Conservation (phyloP, 2,329 filamentous ascomycete species). For the Diaporthe sp. region DNA sequence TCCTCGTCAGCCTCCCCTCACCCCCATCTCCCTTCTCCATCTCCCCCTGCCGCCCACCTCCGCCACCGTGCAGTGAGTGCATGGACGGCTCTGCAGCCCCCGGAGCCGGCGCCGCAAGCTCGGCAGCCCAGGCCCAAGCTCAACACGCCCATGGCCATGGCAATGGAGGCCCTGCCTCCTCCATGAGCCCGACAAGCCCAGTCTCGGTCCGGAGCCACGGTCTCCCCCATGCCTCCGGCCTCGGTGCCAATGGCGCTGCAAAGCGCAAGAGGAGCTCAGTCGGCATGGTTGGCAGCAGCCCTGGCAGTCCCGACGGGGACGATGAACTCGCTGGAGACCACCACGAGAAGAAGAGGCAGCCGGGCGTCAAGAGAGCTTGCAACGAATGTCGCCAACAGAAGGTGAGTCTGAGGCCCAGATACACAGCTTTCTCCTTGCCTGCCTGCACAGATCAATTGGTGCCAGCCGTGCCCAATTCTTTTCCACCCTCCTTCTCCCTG, state of each 20-base stretch:
- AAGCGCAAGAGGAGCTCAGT: constrained; percentile 72
- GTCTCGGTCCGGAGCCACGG: constrained; percentile 60
- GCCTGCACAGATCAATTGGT: constrained; percentile 29
- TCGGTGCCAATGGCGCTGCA: constrained; percentile 54
- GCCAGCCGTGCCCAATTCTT: background rate
- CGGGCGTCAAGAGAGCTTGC: constrained; percentile 82
- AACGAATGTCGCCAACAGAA: constrained; percentile 91
- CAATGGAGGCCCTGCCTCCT: constrained; percentile 40
- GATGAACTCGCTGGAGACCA: constrained; percentile 66
- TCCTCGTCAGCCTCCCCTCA: constrained; percentile 1
- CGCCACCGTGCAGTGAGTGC: constrained; percentile 38
- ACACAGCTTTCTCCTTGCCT: background rate
- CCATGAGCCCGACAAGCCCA: constrained; percentile 66
- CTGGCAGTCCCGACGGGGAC: constrained; percentile 69
- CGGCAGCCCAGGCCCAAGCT: constrained; percentile 33
- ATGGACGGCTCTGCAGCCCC: constrained; percentile 54
- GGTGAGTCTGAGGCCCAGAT: constrained; percentile 63
- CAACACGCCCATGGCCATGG: constrained; percentile 27
- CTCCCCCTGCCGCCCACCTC: constrained; percentile 10
- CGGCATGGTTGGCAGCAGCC: constrained; percentile 65
- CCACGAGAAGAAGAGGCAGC: constrained; percentile 72
- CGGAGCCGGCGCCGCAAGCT: constrained; percentile 47
- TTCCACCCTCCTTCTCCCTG: background rate
- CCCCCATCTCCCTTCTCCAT: constrained; percentile 18
- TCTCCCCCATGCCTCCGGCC: constrained; percentile 30